phyloP scores from a whole-genome alignment of 2,329 filamentous ascomycete species.

The Fusarium xylarioides region DNA sequence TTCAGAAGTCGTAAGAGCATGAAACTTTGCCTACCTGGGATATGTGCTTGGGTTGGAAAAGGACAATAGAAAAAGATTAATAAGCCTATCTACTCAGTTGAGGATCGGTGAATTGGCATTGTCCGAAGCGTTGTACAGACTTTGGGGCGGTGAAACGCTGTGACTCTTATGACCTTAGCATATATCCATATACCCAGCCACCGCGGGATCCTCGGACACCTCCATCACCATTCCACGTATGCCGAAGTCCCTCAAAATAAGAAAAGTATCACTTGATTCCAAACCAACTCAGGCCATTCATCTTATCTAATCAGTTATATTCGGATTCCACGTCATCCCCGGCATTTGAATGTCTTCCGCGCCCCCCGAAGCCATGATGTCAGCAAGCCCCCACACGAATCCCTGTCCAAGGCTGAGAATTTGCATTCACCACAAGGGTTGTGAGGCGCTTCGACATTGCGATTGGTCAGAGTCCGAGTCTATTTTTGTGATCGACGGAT shows the following conservation, averaged over 20 bases:
- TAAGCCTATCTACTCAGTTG: neutral
- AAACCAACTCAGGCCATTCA: neutral
- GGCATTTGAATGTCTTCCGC: neutral
- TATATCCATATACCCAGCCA: neutral
- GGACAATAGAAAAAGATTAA: neutral
- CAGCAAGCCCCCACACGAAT: slow-evolving; percentile 9
- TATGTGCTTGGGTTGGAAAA: neutral
- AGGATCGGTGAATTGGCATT: neutral
- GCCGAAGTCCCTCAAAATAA: neutral
- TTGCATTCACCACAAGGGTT: neutral
- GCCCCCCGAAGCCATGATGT: neutral
- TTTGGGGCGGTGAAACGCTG: neutral
- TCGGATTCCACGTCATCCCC: neutral
- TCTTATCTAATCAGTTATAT: neutral
- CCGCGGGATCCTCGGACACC: neutral
- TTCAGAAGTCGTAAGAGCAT: neutral
- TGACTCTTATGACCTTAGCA: neutral
- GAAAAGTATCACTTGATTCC: neutral
- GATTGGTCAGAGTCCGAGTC: neutral
- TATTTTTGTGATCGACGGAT: slow-evolving; percentile 7
- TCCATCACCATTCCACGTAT: neutral
- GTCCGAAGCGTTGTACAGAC: neutral
- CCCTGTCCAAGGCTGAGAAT: slow-evolving; percentile 4
- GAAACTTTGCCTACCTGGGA: neutral
- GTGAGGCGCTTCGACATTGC: neutral